Base-by-base conservation (phyloP, 805 yeast genomes). In the Lipomyces japonicus region DNA sequence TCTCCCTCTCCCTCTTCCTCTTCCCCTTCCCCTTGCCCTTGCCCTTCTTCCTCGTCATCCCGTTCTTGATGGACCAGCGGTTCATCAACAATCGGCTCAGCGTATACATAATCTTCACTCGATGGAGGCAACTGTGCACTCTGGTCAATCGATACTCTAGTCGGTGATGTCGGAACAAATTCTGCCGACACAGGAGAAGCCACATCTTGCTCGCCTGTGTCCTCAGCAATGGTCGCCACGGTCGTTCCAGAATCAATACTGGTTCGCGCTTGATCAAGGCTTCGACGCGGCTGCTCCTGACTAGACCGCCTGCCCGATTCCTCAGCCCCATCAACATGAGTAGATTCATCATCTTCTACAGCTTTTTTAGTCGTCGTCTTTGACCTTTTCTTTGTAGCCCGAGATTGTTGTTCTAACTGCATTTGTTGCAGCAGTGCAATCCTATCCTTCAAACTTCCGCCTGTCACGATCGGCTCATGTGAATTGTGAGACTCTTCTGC, bases 401-500 rank as follows among this genome's bases (percentile, higher is more conserved):
- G 39, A 10, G 51, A 50, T 19, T 83, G 86, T 60, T 87, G 95
- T 62, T 84, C 85, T 51, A 78, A 79, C 63, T 87, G 96, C 51
- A 82, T 81, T 62, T 86, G 79, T 65, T 90, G 95, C 44, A 91
- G 72, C 62, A 86, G 62, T 3, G 88, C 87, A 64, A 91, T 88
- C 58, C 97, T 77, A 60, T 93, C 97, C 64, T 84, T 84, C 61
- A 91, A 72, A 50, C 95, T 83, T 59, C 48, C 58, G n/a, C 63
- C 56, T 14, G 57, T 28, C 14, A 31, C 51, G 23, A 48, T 53
- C 31, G 53, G 45, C 52, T 54, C 57, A 19, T 53, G 55, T 12
- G 47, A 31, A n/a, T 26, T 10, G 32, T 49, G 57, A 16, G 47
- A 36, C 30, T 45, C 51, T 25, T 48, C 47, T 5, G 37, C n/a